Base-by-base conservation (phyloP, 202 grass and related monocot species). In the Digitaria exilis region DNA sequence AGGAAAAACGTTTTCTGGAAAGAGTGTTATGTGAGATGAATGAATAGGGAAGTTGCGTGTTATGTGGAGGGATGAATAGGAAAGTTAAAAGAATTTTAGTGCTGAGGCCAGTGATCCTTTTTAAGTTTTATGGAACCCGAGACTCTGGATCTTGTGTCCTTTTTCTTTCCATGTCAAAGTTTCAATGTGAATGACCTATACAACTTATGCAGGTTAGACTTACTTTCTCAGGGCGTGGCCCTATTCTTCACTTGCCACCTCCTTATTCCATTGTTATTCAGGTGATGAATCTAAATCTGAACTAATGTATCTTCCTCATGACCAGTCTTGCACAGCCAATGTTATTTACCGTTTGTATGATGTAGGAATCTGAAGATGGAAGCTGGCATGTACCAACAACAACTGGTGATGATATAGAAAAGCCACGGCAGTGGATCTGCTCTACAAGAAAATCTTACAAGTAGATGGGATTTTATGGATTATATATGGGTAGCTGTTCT, bases 241-340 rank as follows among this genome's bases (percentile, higher is more conserved):
- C 76, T 46, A 68, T 51, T 25, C 92, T 95, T 65, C 92, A 98
- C 49, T 87, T 98, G 85, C 95, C 92, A 0, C 95, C 92, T 79
- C 82, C 90, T 41, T 98, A 93, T 86, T 98, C 95, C 50, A 87
- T 93, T 82, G 95, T 98, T 72, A 90, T 93, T 86, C 92, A 95
- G 89, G 95, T 98, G 71, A 82, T 76, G 60, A 42, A 84, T 76
- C 78, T 68, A 71, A 61, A 70, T 56, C 25, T n/a, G 16, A 31
- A 31, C 17, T 9, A 72, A 71, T 64, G 45, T 37, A 37, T 62
- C 48, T 50, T 5, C 15, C 18, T 16, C 2, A 9, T 2, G 14
- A 59, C 11, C 16, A 71, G 16, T 31, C 44, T 35, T 37, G 21
- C 17, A 61, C 13, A 52, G 19, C 17, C 52, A 65, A 51, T 17